A percentile compares a stretch with the other conserved stretches of the same genome.
Evolutionary conservation across 768 basidiomycete species (phyloP).

Genomic region (Piloderma croceum): DNA sequence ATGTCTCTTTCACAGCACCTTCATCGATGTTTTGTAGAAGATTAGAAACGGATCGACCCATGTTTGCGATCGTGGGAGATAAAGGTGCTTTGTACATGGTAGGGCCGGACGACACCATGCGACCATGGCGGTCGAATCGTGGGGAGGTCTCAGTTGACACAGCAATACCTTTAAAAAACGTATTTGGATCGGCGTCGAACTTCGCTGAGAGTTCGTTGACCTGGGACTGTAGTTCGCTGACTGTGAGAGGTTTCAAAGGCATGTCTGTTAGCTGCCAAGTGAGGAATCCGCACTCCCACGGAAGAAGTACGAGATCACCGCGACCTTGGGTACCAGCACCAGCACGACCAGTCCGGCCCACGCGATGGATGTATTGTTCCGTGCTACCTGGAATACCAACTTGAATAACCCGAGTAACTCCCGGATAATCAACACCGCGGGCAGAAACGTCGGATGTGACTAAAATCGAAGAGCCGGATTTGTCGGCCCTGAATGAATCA

Average conservation of each 20-base stretch:
- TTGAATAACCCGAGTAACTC: conserved; percentile 86
- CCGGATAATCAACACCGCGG: conserved; percentile 84
- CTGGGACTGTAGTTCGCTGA: conserved; percentile 41
- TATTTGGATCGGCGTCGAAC: conserved; percentile 40
- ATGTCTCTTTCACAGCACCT: conserved; percentile 52
- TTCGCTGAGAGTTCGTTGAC: conserved; percentile 40
- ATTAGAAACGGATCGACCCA: conserved; percentile 18
- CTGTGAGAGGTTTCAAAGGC: conserved; percentile 58
- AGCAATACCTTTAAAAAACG: conserved; percentile 23
- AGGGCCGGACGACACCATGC: background rate
- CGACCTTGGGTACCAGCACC: conserved; percentile 46
- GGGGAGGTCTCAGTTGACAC: background rate
- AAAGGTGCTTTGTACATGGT: conserved; percentile 14
- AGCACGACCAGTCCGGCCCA: conserved; percentile 80
- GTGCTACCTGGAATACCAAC: conserved; percentile 68
- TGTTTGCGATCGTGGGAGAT: conserved; percentile 1
- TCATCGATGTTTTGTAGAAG: conserved; percentile 35
- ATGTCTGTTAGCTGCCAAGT: conserved; percentile 56
- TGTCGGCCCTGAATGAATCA: conserved; percentile 54
- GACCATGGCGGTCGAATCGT: background rate
- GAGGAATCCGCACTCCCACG: conserved; percentile 73
- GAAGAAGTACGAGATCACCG: conserved; percentile 75
- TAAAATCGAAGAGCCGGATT: conserved; percentile 51
- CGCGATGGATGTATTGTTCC: conserved; percentile 80
- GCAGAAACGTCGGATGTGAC: conserved; percentile 88